Percentiles rank a stretch among this genome's conserved stretches.
Evolutionary conservation across 768 basidiomycete species (phyloP).

Genomic region (Leccinum variicolor): DNA sequence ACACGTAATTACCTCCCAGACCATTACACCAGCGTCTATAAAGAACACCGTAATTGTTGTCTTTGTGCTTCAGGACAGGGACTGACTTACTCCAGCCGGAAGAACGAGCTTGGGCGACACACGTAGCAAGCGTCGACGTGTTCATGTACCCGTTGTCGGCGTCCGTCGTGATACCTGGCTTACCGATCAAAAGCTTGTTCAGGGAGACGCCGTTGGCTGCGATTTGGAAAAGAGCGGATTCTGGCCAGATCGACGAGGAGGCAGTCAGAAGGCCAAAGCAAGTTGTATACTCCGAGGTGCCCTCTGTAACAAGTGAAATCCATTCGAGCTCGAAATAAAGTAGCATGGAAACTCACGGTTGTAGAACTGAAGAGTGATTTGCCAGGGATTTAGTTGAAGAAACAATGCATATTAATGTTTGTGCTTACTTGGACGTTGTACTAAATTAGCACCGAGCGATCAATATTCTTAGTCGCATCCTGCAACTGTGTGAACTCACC

Average conservation of each 20-base stretch:
- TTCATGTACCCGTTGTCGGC: conserved; percentile 56
- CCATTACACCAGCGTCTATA: conserved; percentile 38
- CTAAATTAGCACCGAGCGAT: background rate
- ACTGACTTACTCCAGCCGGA: conserved; percentile 8
- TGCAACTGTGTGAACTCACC: conserved; percentile 20
- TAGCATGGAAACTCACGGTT: conserved; percentile 7
- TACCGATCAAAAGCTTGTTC: conserved; percentile 71
- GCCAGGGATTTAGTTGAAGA: background rate
- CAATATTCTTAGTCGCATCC: too few relatives aligned
- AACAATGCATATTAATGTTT: background rate
- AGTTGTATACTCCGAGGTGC: conserved; percentile 33
- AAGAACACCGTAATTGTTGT: too few relatives aligned
- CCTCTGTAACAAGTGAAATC: conserved; percentile 25
- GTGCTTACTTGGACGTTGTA: background rate
- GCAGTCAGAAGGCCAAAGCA: conserved; percentile 36
- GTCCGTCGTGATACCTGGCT: conserved; percentile 50
- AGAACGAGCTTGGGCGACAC: conserved; percentile 34
- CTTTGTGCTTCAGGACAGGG: too few relatives aligned
- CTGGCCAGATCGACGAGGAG: conserved; percentile 39
- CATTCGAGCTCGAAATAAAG: background rate
- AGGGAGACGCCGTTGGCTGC: conserved; percentile 52
- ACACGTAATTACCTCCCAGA: conserved; percentile 31
- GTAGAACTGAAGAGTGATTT: conserved; percentile 7
- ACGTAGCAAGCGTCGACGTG: conserved; percentile 51
- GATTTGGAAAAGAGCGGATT: conserved; percentile 44